Conservation (phyloP, 208 protist genomes). For the Willaertia magna region DNA sequence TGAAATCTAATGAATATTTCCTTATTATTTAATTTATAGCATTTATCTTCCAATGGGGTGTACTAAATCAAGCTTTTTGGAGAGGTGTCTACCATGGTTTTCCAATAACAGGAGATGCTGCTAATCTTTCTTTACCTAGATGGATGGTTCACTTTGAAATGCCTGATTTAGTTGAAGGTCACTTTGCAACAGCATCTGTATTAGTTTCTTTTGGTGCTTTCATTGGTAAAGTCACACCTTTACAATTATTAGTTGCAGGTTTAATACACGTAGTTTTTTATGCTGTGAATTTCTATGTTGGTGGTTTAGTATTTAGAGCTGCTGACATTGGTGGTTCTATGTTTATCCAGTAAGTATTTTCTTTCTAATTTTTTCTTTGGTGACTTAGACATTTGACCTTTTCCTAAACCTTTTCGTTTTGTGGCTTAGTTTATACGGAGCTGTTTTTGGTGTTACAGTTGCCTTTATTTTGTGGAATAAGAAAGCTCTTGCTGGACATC, state of each 20-base stretch:
- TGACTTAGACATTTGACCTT: no score
- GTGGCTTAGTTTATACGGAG: constrained; percentile 52
- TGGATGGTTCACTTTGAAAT: background rate
- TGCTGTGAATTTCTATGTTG: constrained; percentile 37
- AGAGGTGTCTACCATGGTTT: background rate
- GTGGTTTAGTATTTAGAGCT: constrained; percentile 16
- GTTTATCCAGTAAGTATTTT: no score
- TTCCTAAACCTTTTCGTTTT: no score
- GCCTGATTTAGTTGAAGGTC: background rate
- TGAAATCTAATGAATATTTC: no score
- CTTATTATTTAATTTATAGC: no score
- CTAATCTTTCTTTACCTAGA: background rate
- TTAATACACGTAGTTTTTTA: constrained; percentile 44
- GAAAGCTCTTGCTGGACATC: constrained; percentile 15
- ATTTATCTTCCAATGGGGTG: constrained; percentile 22
- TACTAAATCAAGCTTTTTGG: constrained; percentile 24
- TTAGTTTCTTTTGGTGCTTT: constrained; percentile 41
- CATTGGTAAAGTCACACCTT: constrained; percentile 42
- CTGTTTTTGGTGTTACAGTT: constrained; percentile 43
- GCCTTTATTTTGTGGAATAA: constrained; percentile 18
- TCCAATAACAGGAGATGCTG: background rate
- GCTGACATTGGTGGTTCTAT: constrained; percentile 53
- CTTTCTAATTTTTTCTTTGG: no score
- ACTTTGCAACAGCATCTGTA: background rate
- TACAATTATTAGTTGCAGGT: constrained; percentile 43